A percentile compares a stretch with the other conserved stretches of the same genome.
phyloP scores from a whole-genome alignment of 306 rosid species.

The Quercus wislizeni region DNA sequence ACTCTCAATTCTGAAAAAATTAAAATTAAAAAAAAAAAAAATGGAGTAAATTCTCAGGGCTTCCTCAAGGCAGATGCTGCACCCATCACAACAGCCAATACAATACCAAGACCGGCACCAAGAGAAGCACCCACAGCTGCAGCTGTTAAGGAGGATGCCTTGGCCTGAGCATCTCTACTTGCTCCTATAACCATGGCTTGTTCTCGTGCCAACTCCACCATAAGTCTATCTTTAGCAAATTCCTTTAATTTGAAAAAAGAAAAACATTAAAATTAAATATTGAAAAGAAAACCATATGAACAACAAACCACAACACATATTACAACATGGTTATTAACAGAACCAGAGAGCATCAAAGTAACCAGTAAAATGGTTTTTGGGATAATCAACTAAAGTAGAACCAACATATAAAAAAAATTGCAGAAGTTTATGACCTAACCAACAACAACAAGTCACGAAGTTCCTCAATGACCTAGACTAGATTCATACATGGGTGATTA shows the following conservation, averaged over 20 bases:
- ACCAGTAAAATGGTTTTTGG: neutral
- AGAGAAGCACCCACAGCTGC: constrained; percentile 94
- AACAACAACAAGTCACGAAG: too few species aligned
- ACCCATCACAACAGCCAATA: constrained; percentile 90
- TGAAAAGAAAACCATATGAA: neutral
- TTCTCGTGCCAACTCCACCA: constrained; percentile 68
- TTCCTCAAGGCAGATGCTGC: constrained; percentile 99
- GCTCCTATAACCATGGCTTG: constrained; percentile 45
- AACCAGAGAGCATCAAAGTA: neutral
- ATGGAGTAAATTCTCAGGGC: constrained; percentile 40
- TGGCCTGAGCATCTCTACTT: constrained; percentile 51
- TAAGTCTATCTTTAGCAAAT: constrained; percentile 65
- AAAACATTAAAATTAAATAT: neutral
- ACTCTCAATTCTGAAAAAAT: neutral
- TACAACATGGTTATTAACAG: too few species aligned
- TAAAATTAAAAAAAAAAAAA: neutral
- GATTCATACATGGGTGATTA: too few species aligned
- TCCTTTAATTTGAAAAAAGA: constrained; percentile 45
- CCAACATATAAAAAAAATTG: neutral
- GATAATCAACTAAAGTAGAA: neutral
- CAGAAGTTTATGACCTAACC: too few species aligned
- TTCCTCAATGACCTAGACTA: too few species aligned
- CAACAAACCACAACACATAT: neutral
- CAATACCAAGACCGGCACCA: constrained; percentile 93
- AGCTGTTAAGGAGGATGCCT: constrained; percentile 58